Conservation (phyloP, 352 stramenopile genomes). For the Phytophthora sojae region DNA sequence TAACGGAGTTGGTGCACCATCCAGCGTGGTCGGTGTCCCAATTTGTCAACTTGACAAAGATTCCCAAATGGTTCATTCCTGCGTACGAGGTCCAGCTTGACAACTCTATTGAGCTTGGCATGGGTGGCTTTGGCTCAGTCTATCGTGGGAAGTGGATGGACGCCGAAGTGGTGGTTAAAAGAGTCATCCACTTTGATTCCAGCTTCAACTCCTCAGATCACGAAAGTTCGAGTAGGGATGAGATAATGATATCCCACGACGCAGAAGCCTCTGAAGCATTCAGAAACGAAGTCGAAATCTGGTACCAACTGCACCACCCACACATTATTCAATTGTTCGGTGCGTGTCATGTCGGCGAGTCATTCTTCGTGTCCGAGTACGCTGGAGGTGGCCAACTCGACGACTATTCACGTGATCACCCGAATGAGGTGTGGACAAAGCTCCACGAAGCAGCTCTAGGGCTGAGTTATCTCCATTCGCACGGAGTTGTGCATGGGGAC, state of each 20-base stretch:
- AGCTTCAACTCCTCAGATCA: neutral
- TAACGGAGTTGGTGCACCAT: neutral
- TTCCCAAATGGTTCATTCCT: neutral
- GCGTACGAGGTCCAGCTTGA: neutral
- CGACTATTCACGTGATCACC: slow-evolving; percentile 6
- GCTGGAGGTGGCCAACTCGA: slow-evolving; percentile 8
- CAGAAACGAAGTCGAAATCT: slow-evolving; percentile 19
- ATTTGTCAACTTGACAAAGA: neutral
- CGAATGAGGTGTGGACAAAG: slow-evolving; percentile 17
- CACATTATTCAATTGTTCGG: slow-evolving; percentile 15
- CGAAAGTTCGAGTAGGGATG: neutral
- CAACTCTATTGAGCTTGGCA: neutral
- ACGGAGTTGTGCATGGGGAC: slow-evolving; percentile 50
- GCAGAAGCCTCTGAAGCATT: neutral
- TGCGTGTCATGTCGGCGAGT: neutral
- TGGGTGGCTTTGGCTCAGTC: neutral
- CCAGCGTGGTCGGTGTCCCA: neutral
- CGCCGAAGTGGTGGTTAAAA: neutral
- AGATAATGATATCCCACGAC: neutral
- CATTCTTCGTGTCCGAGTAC: slow-evolving; percentile 27
- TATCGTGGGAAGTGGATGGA: neutral
- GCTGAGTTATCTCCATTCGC: slow-evolving; percentile 54
- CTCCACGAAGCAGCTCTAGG: slow-evolving; percentile 42
- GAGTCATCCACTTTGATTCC: neutral
- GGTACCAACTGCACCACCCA: slow-evolving; percentile 17